A percentile compares a stretch with the other conserved stretches of the same genome.
Evolutionary conservation across 1,284 basidiomycete genomes (phyloP).

Genomic region (Rhodotorula sp.): DNA sequence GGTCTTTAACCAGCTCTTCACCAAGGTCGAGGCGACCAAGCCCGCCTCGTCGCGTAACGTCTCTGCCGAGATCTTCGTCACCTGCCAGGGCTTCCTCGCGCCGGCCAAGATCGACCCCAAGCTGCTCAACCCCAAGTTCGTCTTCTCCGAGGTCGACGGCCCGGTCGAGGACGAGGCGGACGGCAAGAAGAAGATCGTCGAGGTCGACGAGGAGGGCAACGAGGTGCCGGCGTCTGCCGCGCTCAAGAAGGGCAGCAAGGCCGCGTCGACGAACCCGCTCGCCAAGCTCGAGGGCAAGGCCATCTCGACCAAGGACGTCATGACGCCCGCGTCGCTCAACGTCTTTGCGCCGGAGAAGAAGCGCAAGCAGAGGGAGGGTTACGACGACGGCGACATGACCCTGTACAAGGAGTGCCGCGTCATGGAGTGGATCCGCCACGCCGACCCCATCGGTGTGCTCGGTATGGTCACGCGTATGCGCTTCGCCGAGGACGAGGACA

Average conservation of each 20-base stretch:
- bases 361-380: constrained; percentile 87
- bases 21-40: constrained; percentile 96
- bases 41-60: constrained; percentile 98
- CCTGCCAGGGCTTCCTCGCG: constrained; percentile 92
- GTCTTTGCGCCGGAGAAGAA: constrained; percentile 99
- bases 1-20: constrained; percentile 97
- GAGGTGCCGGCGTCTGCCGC: not conserved
- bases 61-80: constrained; percentile 99
- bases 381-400: constrained; percentile 91
- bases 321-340: constrained; percentile 64
- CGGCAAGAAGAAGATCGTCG: constrained; percentile 4
- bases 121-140: constrained; percentile 95
- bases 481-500: constrained; percentile 79
- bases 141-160: constrained; percentile 85
- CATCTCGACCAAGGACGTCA: constrained; percentile 48
- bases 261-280: constrained; percentile 30
- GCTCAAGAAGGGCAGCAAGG: constrained; percentile 3
- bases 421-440: constrained; percentile 64
- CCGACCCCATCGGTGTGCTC: constrained; percentile 77
- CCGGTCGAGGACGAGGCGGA: constrained; percentile 14
- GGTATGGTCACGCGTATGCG: constrained; percentile 81
- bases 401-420: constrained; percentile 77
- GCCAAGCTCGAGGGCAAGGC: constrained; percentile 20
- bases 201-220: constrained; percentile 86
- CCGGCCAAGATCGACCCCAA: constrained; percentile 96